Evolutionary conservation across 2,329 filamentous ascomycete species (phyloP), one percentile per base, ranked within the genome.

Genomic region (Phyllosticta citrichinensis): DNA sequence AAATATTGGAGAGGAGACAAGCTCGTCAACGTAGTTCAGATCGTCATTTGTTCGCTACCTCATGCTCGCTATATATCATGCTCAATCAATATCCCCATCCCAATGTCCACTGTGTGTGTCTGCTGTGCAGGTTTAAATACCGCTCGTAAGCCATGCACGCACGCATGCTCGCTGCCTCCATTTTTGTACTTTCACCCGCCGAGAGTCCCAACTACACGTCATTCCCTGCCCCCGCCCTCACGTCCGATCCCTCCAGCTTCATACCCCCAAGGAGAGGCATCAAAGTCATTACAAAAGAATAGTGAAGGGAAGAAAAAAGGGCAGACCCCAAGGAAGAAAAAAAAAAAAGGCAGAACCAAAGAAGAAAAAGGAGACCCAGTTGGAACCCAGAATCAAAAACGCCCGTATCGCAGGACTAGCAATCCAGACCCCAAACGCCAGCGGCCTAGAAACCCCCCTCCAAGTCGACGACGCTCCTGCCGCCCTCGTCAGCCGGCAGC

Each of bases 401-500:
- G 20, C 12, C 50, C 50, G 12, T 50, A 14, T 40, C 20, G 11
- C 30, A 59, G 33, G 30, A 59, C 53, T 54, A 59, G 52, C 57
- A 59, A 33, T 35, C 57, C 57, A 51, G 52, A 52, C 25, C 52
- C 57, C 10, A 40, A 59, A 59, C 57, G 54, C 58, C 58, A n/a
- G 14, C 54, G 11, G 6, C n/a, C 52, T 55, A 60, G 55, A 60
- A 60, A 61, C 52, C 50, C 47, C 52, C 51, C 19, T 56, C 58
- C 40, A 61, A 1, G 54, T 54, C 54, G 56, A 20, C 30, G n/a
- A 20, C 54, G 27, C 30, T 35, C 30, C 20, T 2, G 11, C 20
- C 22, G 14, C 55, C 35, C 17, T 25, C 19, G 27, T 24, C 35
- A 22, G 33, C 58, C 12, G 52, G 33, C 40, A 35, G 3, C 22